Conservation (phyloP, 2,329 filamentous ascomycete species). For the Trichoderma endophyticum region DNA sequence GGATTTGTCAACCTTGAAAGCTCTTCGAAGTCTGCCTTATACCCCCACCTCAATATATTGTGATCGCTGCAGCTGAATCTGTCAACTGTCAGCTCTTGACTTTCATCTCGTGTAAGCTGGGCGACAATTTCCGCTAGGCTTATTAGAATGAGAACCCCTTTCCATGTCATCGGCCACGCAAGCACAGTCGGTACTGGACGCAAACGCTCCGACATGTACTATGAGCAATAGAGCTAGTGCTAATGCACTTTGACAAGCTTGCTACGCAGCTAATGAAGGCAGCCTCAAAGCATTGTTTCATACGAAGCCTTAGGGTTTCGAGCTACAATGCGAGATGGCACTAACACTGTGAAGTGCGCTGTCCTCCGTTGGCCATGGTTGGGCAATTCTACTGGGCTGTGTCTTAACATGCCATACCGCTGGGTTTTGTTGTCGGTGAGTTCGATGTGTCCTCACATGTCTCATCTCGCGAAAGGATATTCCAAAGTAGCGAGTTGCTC, state of each 20-base stretch:
- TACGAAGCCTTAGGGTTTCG: not conserved
- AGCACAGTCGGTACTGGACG: not conserved
- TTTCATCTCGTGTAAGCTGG: not conserved
- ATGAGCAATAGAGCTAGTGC: not conserved
- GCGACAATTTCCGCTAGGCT: not conserved
- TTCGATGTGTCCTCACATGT: not conserved
- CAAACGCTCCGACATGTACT: not conserved
- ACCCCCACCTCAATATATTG: not conserved
- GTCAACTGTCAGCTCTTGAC: not conserved
- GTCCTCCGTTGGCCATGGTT: not conserved
- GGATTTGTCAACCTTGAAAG: not conserved
- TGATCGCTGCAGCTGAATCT: not conserved
- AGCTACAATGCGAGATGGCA: not conserved
- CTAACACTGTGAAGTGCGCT: constrained; percentile 2
- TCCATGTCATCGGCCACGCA: not conserved
- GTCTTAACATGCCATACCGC: not conserved
- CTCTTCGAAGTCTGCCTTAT: not conserved
- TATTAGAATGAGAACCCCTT: not conserved
- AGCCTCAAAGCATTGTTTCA: not conserved
- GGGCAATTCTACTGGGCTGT: not conserved
- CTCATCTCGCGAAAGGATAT: not conserved
- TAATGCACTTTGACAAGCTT: not conserved
- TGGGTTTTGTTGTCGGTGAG: not conserved
- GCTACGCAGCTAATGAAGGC: not conserved
- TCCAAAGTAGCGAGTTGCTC: not conserved